A percentile compares a stretch with the other conserved stretches of the same genome.
Conservation (phyloP, 2,329 filamentous ascomycete species). For the Sclerotinia trifoliorum region DNA sequence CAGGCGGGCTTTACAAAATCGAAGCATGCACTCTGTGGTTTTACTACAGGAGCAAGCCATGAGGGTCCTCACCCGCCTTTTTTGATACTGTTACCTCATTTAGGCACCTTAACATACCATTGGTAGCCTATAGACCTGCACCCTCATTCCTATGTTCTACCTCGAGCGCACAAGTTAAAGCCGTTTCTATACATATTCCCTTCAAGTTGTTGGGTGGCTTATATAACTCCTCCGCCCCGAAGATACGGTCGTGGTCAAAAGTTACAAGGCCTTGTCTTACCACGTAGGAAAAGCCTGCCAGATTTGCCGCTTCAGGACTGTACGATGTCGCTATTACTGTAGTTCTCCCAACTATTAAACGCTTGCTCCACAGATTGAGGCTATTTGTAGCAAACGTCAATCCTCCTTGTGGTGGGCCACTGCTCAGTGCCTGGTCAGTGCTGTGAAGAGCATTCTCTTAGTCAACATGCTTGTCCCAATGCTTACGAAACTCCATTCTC, state of each 20-base stretch:
- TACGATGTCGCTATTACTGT: background rate
- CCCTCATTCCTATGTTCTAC: background rate
- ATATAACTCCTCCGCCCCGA: background rate
- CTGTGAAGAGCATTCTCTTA: background rate
- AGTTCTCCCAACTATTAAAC: background rate
- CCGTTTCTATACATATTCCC: background rate
- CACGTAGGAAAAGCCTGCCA: background rate
- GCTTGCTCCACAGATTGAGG: background rate
- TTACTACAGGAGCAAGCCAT: background rate
- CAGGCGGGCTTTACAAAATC: background rate
- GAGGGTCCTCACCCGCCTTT: background rate
- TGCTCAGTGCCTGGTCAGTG: conserved; percentile 7
- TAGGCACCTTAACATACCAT: background rate
- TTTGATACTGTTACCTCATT: background rate
- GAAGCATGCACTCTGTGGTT: background rate
- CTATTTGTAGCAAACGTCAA: background rate
- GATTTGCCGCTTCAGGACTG: background rate
- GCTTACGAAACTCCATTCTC: background rate
- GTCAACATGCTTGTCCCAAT: background rate
- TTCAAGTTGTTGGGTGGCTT: background rate
- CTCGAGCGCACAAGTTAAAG: background rate
- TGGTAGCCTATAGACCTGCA: background rate
- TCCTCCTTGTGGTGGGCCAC: background rate
- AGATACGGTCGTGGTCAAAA: background rate
- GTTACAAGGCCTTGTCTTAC: background rate